Conservation (phyloP, 2,329 filamentous ascomycete genomes). For the Sodiomyces alkalinus region DNA sequence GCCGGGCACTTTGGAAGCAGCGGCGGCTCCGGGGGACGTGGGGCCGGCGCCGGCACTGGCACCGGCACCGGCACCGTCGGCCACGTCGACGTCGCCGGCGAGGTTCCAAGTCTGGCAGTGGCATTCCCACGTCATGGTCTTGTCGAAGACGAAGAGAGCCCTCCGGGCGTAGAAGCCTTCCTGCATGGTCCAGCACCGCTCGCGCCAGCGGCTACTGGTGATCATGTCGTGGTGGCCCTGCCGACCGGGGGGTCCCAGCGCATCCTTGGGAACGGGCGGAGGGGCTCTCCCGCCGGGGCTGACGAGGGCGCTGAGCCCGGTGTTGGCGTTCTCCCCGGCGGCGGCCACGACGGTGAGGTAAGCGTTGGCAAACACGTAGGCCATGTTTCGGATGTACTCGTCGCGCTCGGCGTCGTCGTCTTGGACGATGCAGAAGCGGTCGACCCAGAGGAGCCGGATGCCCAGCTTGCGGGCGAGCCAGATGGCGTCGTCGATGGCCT, state of each 20-base stretch:
- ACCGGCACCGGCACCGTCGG: background rate
- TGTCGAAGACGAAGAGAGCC: conserved; percentile 26
- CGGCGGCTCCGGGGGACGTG: too few species aligned
- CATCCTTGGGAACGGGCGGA: conserved; percentile 16
- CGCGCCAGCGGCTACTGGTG: conserved; percentile 21
- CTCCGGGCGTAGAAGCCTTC: conserved; percentile 26
- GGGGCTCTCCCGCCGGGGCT: conserved; percentile 4
- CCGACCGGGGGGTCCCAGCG: conserved; percentile 14
- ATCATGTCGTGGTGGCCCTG: conserved; percentile 22
- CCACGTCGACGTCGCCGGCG: background rate
- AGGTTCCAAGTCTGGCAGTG: conserved; percentile 27
- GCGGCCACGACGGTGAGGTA: conserved; percentile 28
- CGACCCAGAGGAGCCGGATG: conserved; percentile 29
- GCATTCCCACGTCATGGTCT: conserved; percentile 27
- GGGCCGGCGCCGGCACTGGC: background rate
- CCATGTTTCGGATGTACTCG: conserved; percentile 27
- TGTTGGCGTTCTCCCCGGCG: conserved; percentile 19
- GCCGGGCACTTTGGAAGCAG: background rate
- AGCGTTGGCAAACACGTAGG: conserved; percentile 27
- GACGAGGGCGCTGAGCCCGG: conserved; percentile 15
- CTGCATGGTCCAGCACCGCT: conserved; percentile 27
- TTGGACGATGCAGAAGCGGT: conserved; percentile 28
- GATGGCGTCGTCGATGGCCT: conserved; percentile 27
- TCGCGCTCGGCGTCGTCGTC: conserved; percentile 23
- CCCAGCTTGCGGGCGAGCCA: conserved; percentile 27